Conservation (phyloP, 2,329 filamentous ascomycete species). For the Cercospora sojina region DNA sequence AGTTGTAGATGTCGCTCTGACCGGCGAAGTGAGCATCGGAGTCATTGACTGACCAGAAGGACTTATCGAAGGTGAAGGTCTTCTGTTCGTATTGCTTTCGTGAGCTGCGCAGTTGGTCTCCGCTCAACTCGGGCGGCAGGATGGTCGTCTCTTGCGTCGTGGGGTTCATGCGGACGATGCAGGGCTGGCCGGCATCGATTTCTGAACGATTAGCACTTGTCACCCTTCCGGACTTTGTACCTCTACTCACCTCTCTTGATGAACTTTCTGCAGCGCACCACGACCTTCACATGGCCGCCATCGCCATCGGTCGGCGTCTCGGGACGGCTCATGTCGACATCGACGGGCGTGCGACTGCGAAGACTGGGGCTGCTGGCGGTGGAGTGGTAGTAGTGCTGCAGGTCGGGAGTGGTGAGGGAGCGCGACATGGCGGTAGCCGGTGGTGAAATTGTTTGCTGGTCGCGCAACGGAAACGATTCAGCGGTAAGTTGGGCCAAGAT, state of each 20-base stretch:
- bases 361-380: conserved; percentile 48
- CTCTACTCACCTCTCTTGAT: conserved; percentile 44
- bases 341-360: conserved; percentile 42
- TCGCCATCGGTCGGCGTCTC: conserved; percentile 41
- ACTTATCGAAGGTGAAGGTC: conserved; percentile 93
- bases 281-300: conserved; percentile 53
- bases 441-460: conserved; percentile 4
- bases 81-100: conserved; percentile 83
- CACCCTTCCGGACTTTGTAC: not conserved
- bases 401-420: conserved; percentile 15
- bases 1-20: conserved; percentile 92
- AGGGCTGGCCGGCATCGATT: conserved; percentile 74
- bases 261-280: conserved; percentile 51
- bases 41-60: conserved; percentile 91
- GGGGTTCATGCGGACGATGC: conserved; percentile 89
- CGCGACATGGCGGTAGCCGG: conserved; percentile 3
- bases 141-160: conserved; percentile 81
- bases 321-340: conserved; percentile 34
- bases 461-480: conserved; percentile 1
- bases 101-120: conserved; percentile 49
- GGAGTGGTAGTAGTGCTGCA: conserved; percentile 29
- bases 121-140: conserved; percentile 56
- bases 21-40: conserved; percentile 81
- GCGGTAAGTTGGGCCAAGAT: conserved; percentile 16
- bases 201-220: conserved; percentile 55